Percentiles rank a stretch among this genome's conserved stretches.
These are phyloP conservation scores for Parastagonospora avenae DNA, from an alignment of 2,329 filamentous ascomycete genomes.

Conservation along the genomic window DNA sequence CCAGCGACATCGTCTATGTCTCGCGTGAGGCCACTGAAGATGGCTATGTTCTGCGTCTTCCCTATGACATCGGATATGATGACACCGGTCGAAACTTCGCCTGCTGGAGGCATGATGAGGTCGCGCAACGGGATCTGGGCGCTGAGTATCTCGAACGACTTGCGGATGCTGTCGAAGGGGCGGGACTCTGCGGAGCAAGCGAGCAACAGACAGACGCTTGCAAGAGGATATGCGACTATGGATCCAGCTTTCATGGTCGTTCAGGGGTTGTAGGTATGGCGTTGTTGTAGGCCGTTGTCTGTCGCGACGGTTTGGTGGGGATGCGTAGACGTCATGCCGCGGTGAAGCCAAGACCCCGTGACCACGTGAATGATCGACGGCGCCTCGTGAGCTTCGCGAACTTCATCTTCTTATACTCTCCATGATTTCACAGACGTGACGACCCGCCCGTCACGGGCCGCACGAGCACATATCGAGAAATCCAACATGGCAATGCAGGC, in stretches of 20 bases:
- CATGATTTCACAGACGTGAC: slow-evolving; percentile 22
- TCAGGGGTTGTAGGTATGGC: slow-evolving; percentile 8
- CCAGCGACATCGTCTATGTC: slow-evolving; percentile 71
- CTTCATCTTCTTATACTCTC: slow-evolving; percentile 7
- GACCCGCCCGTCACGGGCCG: slow-evolving; percentile 9
- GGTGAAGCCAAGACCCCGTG: slow-evolving; percentile 41
- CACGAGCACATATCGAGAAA: background rate
- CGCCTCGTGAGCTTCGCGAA: slow-evolving; percentile 6
- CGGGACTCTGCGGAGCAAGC: slow-evolving; percentile 39
- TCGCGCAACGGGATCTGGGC: slow-evolving; percentile 36
- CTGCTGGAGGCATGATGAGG: slow-evolving; percentile 36
- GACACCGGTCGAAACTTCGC: slow-evolving; percentile 52
- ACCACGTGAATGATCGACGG: slow-evolving; percentile 34
- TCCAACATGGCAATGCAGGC: slow-evolving; percentile 29
- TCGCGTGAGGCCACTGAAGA: slow-evolving; percentile 81
- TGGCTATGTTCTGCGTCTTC: slow-evolving; percentile 75
- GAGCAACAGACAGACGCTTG: slow-evolving; percentile 36
- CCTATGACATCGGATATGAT: slow-evolving; percentile 85
- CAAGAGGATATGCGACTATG: slow-evolving; percentile 32
- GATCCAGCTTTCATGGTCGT: slow-evolving; percentile 35
- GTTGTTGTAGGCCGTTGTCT: slow-evolving; percentile 13
- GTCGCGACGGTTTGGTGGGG: slow-evolving; percentile 20
- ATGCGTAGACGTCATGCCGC: slow-evolving; percentile 40
- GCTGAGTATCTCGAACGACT: slow-evolving; percentile 33
- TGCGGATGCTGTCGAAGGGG: slow-evolving; percentile 36